Evolutionary conservation across 805 yeast genomes (phyloP).

Genomic region (Metschnikowia gruessii): DNA sequence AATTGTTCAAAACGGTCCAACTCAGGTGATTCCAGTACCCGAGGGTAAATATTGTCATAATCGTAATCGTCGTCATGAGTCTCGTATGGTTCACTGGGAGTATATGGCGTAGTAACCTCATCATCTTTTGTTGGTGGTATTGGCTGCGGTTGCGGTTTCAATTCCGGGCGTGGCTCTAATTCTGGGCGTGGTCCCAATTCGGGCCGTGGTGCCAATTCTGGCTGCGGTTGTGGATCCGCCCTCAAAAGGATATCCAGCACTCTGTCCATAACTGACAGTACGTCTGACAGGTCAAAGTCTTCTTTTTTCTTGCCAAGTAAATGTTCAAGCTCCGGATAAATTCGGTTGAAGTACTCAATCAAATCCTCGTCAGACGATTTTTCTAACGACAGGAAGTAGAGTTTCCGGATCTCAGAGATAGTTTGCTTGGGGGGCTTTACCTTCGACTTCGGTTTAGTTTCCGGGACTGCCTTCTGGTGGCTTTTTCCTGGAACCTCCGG

Average conservation of each 20-base stretch:
- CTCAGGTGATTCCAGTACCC: no score
- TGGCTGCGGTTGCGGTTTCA: background rate
- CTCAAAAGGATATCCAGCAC: background rate
- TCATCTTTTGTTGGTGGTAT: no score
- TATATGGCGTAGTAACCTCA: no score
- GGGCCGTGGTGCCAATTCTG: no score
- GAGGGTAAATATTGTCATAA: no score
- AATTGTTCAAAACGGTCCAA: no score
- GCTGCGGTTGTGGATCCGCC: background rate
- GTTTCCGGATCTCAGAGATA: slow-evolving; percentile 4
- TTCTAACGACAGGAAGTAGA: slow-evolving; percentile 6
- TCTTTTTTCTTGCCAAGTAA: slow-evolving; percentile 4
- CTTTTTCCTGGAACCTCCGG: background rate
- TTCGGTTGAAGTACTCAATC: slow-evolving; percentile 8
- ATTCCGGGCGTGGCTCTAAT: no score
- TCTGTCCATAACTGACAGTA: background rate
- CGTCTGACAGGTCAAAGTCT: background rate
- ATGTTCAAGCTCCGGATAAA: slow-evolving; percentile 11
- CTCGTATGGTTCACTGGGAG: background rate
- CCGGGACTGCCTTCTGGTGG: background rate
- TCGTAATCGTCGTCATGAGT: no score
- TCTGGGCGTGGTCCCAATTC: no score
- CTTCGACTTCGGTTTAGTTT: background rate
- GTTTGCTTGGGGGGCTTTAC: background rate
- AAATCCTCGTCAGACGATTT: slow-evolving; percentile 7